Base-by-base conservation (phyloP, 208 protist species). In the Vickermania spadyakhi region DNA sequence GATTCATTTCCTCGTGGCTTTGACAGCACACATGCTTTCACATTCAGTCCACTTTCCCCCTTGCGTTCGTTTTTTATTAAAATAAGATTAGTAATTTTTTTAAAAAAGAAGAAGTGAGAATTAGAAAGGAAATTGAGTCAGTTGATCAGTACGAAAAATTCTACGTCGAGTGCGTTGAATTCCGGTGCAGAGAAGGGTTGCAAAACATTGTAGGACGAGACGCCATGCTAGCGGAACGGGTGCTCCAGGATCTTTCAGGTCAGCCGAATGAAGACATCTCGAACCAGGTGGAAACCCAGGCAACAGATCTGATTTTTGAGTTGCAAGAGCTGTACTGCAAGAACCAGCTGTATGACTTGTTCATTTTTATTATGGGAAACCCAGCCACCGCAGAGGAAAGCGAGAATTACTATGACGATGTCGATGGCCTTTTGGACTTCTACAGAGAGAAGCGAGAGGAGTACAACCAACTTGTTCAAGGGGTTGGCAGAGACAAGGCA, bases 291-390 rank as follows among this genome's bases (percentile, higher is more conserved):
- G 69, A 86, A 69, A 55, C 72, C 50, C 70, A 89, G 45, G 72
- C 81, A 26, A 41, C 79, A 28, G 66, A 69, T 18, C 25, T 92
- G 13, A 49, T 94, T 45, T 64, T 64, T 51, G 60, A 85, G 36
- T 58, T 94, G 26, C 88, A 92, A 56, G 60, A 78, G 31, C 80
- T 94, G n/a, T 88, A 86, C 68, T 83, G 75, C 66, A 90, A 88
- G 60, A 84, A 89, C 42, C 75, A 76, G 29, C 68, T 94, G 30
- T 90, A 91, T 58, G 64, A 76, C 42, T 60, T 79, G 68, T 70
- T 94, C 31, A 82, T 86, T 57, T 72, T 77, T 54, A 67, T 92
- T 28, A 79, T 94, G 63, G 88, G 88, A 13, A 61, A 71, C 18
- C 78, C 82, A 7, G 67, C 74, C 54, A 84, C 70, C 4, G 68